Conservation (phyloP, 305 asterid species). For the Andrographis paniculata region DNA sequence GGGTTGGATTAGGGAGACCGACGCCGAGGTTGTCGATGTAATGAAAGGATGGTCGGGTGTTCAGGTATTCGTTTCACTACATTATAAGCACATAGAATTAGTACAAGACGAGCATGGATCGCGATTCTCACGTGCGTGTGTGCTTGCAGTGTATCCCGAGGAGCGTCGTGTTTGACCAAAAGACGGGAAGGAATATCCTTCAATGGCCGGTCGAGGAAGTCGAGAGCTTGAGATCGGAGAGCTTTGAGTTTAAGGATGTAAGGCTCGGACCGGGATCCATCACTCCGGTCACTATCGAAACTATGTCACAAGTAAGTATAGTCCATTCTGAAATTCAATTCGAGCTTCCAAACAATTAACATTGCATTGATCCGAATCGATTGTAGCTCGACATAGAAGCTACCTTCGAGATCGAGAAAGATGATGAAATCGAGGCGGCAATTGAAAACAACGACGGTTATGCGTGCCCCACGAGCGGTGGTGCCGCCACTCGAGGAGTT, state of each 20-base stretch:
- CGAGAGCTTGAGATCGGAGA: conserved; percentile 45
- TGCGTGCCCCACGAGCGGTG: conserved; percentile 62
- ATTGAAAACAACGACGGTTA: conserved; percentile 24
- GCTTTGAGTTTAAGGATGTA: conserved; percentile 23
- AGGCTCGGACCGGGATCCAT: conserved; percentile 60
- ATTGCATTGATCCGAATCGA: no score
- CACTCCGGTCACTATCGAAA: conserved; percentile 35
- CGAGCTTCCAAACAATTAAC: no score
- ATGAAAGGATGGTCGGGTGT: conserved; percentile 70
- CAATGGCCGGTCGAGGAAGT: conserved; percentile 90
- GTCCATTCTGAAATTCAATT: no score
- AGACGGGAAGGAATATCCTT: conserved; percentile 47
- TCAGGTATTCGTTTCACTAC: conserved; percentile 34
- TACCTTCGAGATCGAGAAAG: conserved; percentile 47
- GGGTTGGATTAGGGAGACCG: conserved; percentile 87
- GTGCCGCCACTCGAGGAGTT: conserved; percentile 54
- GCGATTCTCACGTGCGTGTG: neutral
- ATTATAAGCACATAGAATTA: neutral
- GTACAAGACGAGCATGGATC: no score
- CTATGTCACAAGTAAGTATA: conserved; percentile 41
- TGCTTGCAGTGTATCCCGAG: conserved; percentile 50
- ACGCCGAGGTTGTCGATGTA: conserved; percentile 51
- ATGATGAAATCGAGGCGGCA: conserved; percentile 21
- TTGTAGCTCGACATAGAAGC: conserved; percentile 62
- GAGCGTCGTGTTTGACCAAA: conserved; percentile 44